These are phyloP conservation scores for Pelargonium cotyledonis DNA, from an alignment of 441 rosid species.

Conservation along the genomic window DNA sequence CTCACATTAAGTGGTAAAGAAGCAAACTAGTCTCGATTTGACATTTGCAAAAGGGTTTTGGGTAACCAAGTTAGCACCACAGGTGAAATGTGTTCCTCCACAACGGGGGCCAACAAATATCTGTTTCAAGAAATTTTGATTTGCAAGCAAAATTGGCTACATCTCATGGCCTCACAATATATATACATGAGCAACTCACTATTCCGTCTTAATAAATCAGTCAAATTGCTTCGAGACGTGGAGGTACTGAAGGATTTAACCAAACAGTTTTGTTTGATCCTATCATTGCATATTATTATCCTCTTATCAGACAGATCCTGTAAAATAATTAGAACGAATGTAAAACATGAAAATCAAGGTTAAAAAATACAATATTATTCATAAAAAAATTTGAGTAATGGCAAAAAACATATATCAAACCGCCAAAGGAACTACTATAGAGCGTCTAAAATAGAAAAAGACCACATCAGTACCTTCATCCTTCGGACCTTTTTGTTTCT, in stretches of 20 bases:
- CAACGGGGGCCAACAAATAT: background rate
- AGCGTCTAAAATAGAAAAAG: background rate
- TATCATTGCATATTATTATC: background rate
- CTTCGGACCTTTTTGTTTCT: background rate
- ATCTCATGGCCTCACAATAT: slow-evolving; percentile 27
- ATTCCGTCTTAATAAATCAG: background rate
- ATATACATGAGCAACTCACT: slow-evolving; percentile 14
- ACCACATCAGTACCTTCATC: background rate
- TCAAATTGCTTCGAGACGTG: background rate
- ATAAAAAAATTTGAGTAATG: background rate
- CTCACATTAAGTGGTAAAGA: background rate
- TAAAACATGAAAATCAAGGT: background rate
- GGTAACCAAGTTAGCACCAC: background rate
- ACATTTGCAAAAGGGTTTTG: background rate
- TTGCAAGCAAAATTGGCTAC: slow-evolving; percentile 31
- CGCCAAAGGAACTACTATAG: background rate
- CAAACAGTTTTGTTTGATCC: background rate
- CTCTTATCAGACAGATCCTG: background rate
- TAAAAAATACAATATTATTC: background rate
- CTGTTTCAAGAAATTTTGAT: background rate
- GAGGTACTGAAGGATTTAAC: background rate
- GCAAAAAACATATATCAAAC: too few species aligned
- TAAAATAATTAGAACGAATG: background rate
- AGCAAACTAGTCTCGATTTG: background rate
- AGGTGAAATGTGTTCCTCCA: background rate